A percentile compares a stretch with the other conserved stretches of the same genome.
Conservation (phyloP, 768 basidiomycete genomes). For the Gyrodon lividus region DNA sequence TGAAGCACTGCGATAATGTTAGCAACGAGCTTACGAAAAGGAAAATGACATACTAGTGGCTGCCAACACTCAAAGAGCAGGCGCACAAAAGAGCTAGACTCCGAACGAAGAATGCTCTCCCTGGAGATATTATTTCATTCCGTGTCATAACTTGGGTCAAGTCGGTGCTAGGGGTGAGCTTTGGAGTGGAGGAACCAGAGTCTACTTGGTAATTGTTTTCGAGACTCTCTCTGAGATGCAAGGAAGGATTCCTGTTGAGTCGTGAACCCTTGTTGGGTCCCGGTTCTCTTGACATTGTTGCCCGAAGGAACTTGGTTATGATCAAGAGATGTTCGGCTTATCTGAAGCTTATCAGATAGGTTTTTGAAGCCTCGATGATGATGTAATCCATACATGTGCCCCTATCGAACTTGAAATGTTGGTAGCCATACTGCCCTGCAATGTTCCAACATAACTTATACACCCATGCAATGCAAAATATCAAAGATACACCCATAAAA, state of each 20-base stretch:
- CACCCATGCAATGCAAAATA: too few relatives aligned
- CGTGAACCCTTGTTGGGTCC: background rate
- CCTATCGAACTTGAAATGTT: too few relatives aligned
- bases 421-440: too few relatives aligned
- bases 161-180: background rate
- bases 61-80: conserved; percentile 72
- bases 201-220: background rate
- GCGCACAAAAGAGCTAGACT: conserved; percentile 65
- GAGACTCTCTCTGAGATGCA: background rate
- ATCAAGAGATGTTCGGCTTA: too few relatives aligned
- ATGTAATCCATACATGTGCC: conserved; percentile 18
- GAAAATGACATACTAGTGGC: conserved; percentile 59
- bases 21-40: background rate
- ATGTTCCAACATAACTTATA: too few relatives aligned
- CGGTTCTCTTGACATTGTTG: background rate
- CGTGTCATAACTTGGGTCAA: background rate
- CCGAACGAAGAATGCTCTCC: conserved; percentile 50
- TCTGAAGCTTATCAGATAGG: conserved; percentile 26
- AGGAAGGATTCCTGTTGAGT: background rate
- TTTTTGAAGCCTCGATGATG: conserved; percentile 1
- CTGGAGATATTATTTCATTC: conserved; percentile 19
- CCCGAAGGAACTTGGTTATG: too few relatives aligned
- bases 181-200: background rate
- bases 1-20: conserved; percentile 46
- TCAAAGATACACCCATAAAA: background rate